These are phyloP conservation scores for Diplosphaera chodatii DNA, from an alignment of 139 green algal genomes.

Conservation along the genomic window DNA sequence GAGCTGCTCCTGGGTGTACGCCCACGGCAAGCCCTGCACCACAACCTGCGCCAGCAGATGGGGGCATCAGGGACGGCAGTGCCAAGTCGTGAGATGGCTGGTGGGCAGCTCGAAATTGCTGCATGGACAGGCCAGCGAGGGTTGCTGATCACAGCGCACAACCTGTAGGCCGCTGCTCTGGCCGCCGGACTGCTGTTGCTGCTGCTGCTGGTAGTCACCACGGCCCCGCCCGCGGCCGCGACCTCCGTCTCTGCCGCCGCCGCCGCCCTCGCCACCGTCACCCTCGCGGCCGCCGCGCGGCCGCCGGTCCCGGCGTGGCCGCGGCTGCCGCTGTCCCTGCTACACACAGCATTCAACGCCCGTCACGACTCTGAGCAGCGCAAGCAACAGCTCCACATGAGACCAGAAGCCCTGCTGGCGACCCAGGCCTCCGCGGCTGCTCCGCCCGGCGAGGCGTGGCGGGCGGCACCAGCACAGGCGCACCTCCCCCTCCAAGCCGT, in stretches of 20 bases:
- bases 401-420: too few relatives aligned
- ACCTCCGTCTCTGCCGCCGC: slow-evolving; percentile 10
- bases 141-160: not conserved
- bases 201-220: slow-evolving; percentile 14
- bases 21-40: slow-evolving; percentile 87
- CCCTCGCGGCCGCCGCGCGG: slow-evolving; percentile 11
- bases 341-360: too few relatives aligned
- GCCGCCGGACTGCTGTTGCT: slow-evolving; percentile 25
- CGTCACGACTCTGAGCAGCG: too few relatives aligned
- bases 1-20: slow-evolving; percentile 74
- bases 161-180: slow-evolving; percentile 63
- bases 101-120: not conserved
- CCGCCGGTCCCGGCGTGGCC: slow-evolving; percentile 5
- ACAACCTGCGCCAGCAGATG: slow-evolving; percentile 84
- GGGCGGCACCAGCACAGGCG: too few relatives aligned
- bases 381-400: too few relatives aligned
- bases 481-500: slow-evolving; percentile 21
- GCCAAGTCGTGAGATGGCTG: not conserved
- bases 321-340: not conserved
- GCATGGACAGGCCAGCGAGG: too few relatives aligned
- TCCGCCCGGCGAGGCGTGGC: too few relatives aligned
- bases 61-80: not conserved
- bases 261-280: not conserved
- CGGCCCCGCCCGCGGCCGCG: slow-evolving; percentile 14
- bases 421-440: too few relatives aligned